Percentiles rank a stretch among this genome's conserved stretches.
These are phyloP conservation scores for Carallia brachiata DNA, from an alignment of 345 rosid genomes.

Conservation along the genomic window DNA sequence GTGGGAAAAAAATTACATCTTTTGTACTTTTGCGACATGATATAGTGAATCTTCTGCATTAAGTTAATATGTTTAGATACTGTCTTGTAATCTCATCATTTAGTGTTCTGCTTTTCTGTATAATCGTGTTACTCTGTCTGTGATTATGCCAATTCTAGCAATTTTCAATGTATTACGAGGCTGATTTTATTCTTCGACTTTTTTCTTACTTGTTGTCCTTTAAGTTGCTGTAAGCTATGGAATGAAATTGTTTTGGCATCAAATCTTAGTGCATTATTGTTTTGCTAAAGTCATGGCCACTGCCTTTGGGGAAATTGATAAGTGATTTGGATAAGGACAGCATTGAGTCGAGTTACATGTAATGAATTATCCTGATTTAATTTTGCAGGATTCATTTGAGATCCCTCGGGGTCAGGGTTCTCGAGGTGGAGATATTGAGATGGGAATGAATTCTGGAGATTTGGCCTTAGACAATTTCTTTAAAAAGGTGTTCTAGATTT, in stretches of 20 bases:
- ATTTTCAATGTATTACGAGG: background rate
- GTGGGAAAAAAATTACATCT: conserved; percentile 13
- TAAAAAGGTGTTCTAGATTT: conserved; percentile 50
- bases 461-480: conserved; percentile 78
- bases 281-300: background rate
- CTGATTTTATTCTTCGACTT: background rate
- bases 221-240: background rate
- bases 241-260: background rate
- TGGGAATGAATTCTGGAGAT: conserved; percentile 72
- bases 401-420: conserved; percentile 61
- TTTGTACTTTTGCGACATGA: conserved; percentile 5
- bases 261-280: background rate
- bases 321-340: background rate
- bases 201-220: background rate
- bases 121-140: background rate
- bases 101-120: background rate
- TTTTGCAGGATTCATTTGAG: conserved; percentile 75
- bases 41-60: conserved; percentile 3
- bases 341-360: background rate
- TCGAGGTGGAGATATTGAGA: conserved; percentile 73
- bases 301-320: background rate
- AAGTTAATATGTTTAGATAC: background rate
- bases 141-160: too few species aligned
- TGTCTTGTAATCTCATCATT: background rate
- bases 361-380: conserved; percentile 4